These are phyloP conservation scores for Colletotrichum zoysiae DNA, from an alignment of 2,329 filamentous ascomycete species.

Conservation along the genomic window DNA sequence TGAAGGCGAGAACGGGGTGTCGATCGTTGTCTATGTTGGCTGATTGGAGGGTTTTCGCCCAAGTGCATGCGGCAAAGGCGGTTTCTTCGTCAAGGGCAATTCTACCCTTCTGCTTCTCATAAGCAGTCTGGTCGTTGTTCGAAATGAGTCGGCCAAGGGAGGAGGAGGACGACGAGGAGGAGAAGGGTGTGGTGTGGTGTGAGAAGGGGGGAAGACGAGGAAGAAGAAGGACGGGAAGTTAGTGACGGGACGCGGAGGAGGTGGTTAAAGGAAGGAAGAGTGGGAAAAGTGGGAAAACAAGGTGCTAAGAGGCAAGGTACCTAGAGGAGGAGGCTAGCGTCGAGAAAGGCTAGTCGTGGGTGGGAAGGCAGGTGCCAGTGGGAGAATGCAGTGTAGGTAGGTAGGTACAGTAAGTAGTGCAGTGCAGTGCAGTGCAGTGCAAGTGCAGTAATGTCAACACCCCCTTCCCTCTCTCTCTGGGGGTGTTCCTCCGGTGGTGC, in stretches of 20 bases:
- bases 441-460: not conserved
- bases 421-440: no score
- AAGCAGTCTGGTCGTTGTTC: conserved; percentile 12
- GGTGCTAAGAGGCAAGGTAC: conserved; percentile 14
- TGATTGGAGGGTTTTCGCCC: not conserved
- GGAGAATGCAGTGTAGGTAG: not conserved
- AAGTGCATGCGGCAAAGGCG: not conserved
- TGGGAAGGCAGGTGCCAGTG: conserved; percentile 21
- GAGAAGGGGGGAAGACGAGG: conserved; percentile 38
- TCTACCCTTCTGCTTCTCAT: conserved; percentile 25
- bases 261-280: conserved; percentile 33
- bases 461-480: conserved; percentile 4
- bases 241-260: conserved; percentile 28
- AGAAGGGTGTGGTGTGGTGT: conserved; percentile 21
- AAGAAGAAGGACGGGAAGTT: conserved; percentile 30
- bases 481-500: not conserved
- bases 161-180: not conserved
- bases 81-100: conserved; percentile 10
- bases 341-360: conserved; percentile 21
- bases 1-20: conserved; percentile 25
- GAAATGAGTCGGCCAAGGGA: conserved; percentile 32
- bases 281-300: conserved; percentile 37
- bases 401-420: no score
- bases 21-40: conserved; percentile 28
- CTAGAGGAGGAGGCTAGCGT: conserved; percentile 7